These are phyloP conservation scores for Zostera marina DNA, from an alignment of 116 monocot genomes.

Conservation along the genomic window DNA sequence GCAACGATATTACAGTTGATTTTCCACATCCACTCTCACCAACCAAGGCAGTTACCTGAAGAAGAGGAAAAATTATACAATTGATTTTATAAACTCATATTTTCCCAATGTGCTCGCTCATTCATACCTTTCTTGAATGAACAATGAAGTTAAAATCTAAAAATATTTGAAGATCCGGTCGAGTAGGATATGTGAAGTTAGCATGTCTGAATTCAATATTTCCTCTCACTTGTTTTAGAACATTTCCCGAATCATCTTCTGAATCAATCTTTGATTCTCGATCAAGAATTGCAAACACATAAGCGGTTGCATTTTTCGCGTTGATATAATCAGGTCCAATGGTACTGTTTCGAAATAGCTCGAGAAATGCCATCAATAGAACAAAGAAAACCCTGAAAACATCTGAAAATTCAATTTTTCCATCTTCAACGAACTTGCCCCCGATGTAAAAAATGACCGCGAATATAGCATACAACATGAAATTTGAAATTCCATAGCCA, in stretches of 20 bases:
- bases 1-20: constrained; percentile 34
- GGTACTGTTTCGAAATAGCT: constrained; percentile 6
- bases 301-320: constrained; percentile 25
- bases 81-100: too few species aligned
- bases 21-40: constrained; percentile 49
- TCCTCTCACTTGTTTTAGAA: constrained; percentile 1
- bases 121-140: too few species aligned
- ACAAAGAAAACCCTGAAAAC: too few species aligned
- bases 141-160: too few species aligned
- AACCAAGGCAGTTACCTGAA: constrained; percentile 37
- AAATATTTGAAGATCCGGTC: too few species aligned
- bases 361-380: constrained; percentile 28
- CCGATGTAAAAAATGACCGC: constrained; percentile 40
- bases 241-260: constrained; percentile 7
- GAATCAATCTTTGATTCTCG: constrained; percentile 22
- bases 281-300: constrained; percentile 28
- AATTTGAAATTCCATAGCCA: constrained; percentile 36
- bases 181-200: too few species aligned
- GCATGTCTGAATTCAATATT: not conserved
- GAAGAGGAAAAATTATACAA: too few species aligned
- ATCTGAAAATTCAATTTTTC: too few species aligned
- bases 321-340: constrained; percentile 11
- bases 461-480: constrained; percentile 25
- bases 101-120: too few species aligned
- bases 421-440: constrained; percentile 20